A percentile compares a stretch with the other conserved stretches of the same genome.
Evolutionary conservation across 2,329 filamentous ascomycete species (phyloP).

Genomic region (Aureobasidium pullulans): DNA sequence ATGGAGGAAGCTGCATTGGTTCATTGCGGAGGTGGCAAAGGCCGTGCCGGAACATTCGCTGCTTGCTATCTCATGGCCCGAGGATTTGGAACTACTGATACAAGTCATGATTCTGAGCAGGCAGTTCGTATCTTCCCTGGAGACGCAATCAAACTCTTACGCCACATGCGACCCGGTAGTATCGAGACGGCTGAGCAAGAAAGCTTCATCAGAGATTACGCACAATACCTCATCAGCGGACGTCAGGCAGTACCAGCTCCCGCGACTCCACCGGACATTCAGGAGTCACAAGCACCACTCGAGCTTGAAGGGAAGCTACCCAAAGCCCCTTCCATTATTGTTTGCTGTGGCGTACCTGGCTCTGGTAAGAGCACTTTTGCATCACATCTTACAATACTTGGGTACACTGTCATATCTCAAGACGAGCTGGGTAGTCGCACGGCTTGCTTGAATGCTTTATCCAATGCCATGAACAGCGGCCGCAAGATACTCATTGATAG

Average conservation of each 20-base stretch:
- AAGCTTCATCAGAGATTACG: slow-evolving; percentile 11
- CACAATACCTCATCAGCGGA: neutral
- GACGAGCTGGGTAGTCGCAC: slow-evolving; percentile 12
- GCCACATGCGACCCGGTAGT: slow-evolving; percentile 15
- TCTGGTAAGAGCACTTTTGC: slow-evolving; percentile 15
- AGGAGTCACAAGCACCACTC: neutral
- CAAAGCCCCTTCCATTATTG: slow-evolving; percentile 1
- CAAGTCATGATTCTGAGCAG: neutral
- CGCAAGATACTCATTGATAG: slow-evolving; percentile 10
- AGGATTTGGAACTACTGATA: neutral
- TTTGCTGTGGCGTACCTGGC: slow-evolving; percentile 14
- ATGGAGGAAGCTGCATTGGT: slow-evolving; percentile 2
- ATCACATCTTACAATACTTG: neutral
- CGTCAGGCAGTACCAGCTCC: neutral
- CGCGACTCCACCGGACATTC: neutral
- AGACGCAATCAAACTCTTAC: slow-evolving; percentile 10
- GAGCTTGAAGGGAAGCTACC: neutral
- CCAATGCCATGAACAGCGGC: neutral
- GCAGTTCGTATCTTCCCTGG: neutral
- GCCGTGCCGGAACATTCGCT: slow-evolving; percentile 14
- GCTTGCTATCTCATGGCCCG: slow-evolving; percentile 15
- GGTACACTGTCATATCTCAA: slow-evolving; percentile 10
- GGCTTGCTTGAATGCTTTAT: slow-evolving; percentile 11
- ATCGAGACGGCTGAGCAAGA: slow-evolving; percentile 14
- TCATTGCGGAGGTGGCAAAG: slow-evolving; percentile 16